These are phyloP conservation scores for Pogostemon cablin DNA, from an alignment of 257 asterid genomes.

Conservation along the genomic window DNA sequence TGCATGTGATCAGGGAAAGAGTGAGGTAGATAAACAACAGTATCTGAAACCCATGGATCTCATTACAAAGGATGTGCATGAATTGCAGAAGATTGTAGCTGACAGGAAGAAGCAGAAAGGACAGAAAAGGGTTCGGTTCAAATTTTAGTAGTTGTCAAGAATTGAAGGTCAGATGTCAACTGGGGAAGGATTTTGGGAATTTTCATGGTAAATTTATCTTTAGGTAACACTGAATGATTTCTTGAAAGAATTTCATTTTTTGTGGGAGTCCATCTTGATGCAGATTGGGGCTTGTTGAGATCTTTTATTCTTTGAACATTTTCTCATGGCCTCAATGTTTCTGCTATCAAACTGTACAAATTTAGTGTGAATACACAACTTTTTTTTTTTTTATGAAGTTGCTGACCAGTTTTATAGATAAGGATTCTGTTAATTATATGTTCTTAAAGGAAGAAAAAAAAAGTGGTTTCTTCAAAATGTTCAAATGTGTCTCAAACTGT, in stretches of 20 bases:
- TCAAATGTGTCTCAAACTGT: neutral
- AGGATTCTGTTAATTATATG: neutral
- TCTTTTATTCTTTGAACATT: neutral
- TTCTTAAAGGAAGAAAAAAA: neutral
- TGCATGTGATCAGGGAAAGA: conserved; percentile 38
- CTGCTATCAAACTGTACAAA: conserved; percentile 16
- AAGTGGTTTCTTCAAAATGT: neutral
- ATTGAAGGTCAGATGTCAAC: conserved; percentile 18
- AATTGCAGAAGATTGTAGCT: conserved; percentile 35
- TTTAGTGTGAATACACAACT: conserved; percentile 3
- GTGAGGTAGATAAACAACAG: conserved; percentile 43
- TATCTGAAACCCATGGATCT: conserved; percentile 46
- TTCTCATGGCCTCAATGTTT: neutral
- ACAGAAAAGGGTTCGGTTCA: neutral
- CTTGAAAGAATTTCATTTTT: neutral
- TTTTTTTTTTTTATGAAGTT: neutral
- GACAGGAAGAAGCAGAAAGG: conserved; percentile 36
- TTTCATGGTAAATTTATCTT: conserved; percentile 27
- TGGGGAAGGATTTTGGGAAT: conserved; percentile 26
- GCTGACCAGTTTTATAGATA: neutral
- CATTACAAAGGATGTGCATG: conserved; percentile 42
- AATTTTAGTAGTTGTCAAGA: conserved; percentile 17
- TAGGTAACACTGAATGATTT: conserved; percentile 4
- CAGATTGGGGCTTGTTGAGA: neutral
- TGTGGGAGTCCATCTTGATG: neutral